Base-by-base conservation (phyloP, 306 rosid species). In the Rosa multiflora region DNA sequence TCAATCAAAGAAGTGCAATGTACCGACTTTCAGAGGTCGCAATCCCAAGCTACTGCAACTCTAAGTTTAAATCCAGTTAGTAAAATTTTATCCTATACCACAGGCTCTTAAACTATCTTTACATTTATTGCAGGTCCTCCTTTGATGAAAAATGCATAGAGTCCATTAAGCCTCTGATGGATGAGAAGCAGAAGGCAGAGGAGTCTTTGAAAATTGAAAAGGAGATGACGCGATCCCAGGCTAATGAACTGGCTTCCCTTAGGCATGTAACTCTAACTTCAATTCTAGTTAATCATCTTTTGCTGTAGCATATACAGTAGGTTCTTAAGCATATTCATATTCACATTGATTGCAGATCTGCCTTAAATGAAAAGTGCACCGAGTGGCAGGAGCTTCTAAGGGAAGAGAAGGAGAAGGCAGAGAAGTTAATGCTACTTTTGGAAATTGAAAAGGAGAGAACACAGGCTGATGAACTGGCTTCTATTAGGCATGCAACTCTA, bases 401-500 rank as follows among this genome's bases (percentile, higher is more conserved):
- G 61, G 61, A 18, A 53, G 61, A 53, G 21, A 20, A 53, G 61
- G 23, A 1, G 61, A 17, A 17, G 61, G 23, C 9, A 17, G 61
- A 55, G 23, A 55, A 55, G 61, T 55, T 55, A 2, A 6, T 5
- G 8, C 61, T 55, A 55, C 26, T 55, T 20, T 55, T 55, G 61
- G 61, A 20, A 55, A 55, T 55, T n/a, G 61, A 55, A 55, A 55
- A 55, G 61, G 61, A 55, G 26, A 55, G 8, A 20, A 55, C 61
- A 5, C 61, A 55, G 21, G 61, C 61, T 55, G 23, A 55, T 20
- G 61, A 55, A 55, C 61, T 58, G 64, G 35, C 64, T 58, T 58
- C 64, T 58, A 55, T 55, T 1, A 58, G 64, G 64, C 64, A 58
- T 58, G 64, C 64, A 58, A 3, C 64, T 58, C 64, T 58, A 58